Evolutionary conservation across 176 grass and related monocot species (phyloP).

Genomic region (Musa beccarii): DNA sequence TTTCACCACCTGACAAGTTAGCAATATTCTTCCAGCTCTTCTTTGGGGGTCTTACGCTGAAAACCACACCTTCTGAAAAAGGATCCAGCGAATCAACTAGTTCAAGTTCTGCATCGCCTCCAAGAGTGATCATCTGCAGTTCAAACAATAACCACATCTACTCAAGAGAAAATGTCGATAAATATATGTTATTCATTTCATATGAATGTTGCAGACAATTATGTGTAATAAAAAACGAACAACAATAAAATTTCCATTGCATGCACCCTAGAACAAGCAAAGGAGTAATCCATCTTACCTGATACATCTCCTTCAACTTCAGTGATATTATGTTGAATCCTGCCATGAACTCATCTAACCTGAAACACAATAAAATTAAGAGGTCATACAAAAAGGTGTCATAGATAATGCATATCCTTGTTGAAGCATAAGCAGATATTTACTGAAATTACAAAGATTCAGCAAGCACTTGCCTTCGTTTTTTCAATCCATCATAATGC

Average conservation of each 20-base stretch:
- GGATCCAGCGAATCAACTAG: slow-evolving; percentile 95
- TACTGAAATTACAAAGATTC: neutral
- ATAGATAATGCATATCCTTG: neutral
- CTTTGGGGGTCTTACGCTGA: slow-evolving; percentile 93
- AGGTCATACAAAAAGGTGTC: neutral
- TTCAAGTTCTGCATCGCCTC: slow-evolving; percentile 96
- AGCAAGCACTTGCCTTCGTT: slow-evolving; percentile 46
- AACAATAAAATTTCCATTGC: neutral
- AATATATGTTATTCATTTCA: neutral
- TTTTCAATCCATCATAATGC: slow-evolving; percentile 68
- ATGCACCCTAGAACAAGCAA: neutral
- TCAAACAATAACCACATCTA: neutral
- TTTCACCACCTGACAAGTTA: slow-evolving; percentile 90
- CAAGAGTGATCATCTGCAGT: slow-evolving; percentile 95
- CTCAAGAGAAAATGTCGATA: neutral
- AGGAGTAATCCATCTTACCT: slow-evolving; percentile 34
- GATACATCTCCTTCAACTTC: slow-evolving; percentile 99
- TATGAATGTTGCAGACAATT: neutral
- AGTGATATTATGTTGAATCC: slow-evolving; percentile 94
- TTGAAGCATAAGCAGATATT: neutral
- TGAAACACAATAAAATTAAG: slow-evolving; percentile 25
- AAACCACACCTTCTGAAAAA: slow-evolving; percentile 99
- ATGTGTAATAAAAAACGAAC: neutral
- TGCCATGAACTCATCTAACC: slow-evolving; percentile 96
- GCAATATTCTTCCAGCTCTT: slow-evolving; percentile 99